These are phyloP conservation scores for Salinomyces thailandicus DNA, from an alignment of 2,329 filamentous ascomycete species.

Conservation along the genomic window DNA sequence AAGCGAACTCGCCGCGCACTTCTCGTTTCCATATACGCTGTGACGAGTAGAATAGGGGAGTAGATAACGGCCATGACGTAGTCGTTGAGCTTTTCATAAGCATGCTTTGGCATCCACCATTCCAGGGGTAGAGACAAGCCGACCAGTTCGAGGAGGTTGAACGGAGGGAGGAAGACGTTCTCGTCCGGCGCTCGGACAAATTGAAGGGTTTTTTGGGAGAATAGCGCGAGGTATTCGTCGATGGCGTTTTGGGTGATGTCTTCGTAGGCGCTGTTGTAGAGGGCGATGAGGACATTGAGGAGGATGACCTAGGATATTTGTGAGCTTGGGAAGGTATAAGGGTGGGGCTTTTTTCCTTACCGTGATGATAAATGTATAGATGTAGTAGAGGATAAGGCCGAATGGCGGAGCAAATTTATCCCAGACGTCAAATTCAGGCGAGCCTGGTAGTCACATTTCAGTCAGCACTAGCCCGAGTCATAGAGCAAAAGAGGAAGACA, in stretches of 20 bases:
- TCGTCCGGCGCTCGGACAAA: conserved; percentile 95
- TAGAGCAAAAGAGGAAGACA: neutral
- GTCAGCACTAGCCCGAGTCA: neutral
- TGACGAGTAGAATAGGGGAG: conserved; percentile 68
- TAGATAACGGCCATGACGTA: conserved; percentile 79
- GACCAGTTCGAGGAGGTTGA: conserved; percentile 87
- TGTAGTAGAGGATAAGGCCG: conserved; percentile 89
- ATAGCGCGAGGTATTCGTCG: conserved; percentile 90
- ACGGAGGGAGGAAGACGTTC: conserved; percentile 93
- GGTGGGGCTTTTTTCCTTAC: no score
- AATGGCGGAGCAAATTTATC: conserved; percentile 88
- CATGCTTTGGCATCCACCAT: conserved; percentile 77
- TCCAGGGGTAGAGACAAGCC: conserved; percentile 70
- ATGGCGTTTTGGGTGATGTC: conserved; percentile 87
- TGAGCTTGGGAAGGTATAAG: no score
- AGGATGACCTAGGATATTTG: no score
- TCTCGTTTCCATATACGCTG: conserved; percentile 49
- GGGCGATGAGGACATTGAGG: conserved; percentile 89
- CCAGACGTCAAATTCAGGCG: conserved; percentile 60
- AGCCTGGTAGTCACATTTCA: conserved; percentile 32
- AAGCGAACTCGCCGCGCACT: conserved; percentile 33
- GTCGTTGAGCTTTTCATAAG: conserved; percentile 78
- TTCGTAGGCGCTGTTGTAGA: conserved; percentile 94
- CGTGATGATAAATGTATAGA: conserved; percentile 96
- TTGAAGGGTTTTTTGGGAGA: conserved; percentile 88